Evolutionary conservation across 2,329 filamentous ascomycete genomes (phyloP), one percentile per base, ranked within the genome.

Genomic region (Fusarium sambucinum): DNA sequence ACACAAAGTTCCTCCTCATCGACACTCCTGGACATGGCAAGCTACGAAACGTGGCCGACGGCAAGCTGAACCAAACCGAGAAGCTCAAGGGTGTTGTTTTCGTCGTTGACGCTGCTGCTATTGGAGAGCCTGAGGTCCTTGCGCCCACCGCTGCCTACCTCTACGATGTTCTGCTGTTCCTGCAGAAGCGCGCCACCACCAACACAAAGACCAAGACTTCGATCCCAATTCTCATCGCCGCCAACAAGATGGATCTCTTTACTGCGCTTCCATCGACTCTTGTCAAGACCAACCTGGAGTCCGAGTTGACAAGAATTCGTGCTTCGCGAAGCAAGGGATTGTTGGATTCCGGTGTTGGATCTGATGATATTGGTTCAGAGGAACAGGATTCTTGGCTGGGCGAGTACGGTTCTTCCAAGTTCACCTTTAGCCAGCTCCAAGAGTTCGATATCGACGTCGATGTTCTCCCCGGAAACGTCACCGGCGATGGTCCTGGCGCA

Each of bases 11-110:
- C 77, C 82, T 92, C 40, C 82, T 98, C 33, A 82, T 92, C 75
- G 96, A 99, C 81, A 98, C 95, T 1, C 96, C 96, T 0, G 96
- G 96, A 38, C 96, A 99, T 82, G 94, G 93, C 73, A 99, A 99
- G 81, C 88, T 99, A 61, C 92, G 96, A 63, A 86, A 89, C 73
- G 84, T 88, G 69, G 89, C 92, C 5, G 83, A 91, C 60, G 79
- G 83, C 41, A 82, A 80, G 54, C 80, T 90, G 27, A 75, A 70
- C 59, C 76, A 69, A 62, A 74, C 74, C 32, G 76, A 80, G 52
- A 86, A 86, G 68, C 81, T 95, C 47, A 86, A 86, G 40, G 94
- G 91, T 19, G 83, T 98, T 53, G 86, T 98, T 52, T 99, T 95
- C 78, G 82, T 97, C 66, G 88, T 97, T n/a, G 96, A 99, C 78